These are phyloP conservation scores for Abelmoschus esculentus DNA, from an alignment of 345 rosid genomes.

Conservation along the genomic window DNA sequence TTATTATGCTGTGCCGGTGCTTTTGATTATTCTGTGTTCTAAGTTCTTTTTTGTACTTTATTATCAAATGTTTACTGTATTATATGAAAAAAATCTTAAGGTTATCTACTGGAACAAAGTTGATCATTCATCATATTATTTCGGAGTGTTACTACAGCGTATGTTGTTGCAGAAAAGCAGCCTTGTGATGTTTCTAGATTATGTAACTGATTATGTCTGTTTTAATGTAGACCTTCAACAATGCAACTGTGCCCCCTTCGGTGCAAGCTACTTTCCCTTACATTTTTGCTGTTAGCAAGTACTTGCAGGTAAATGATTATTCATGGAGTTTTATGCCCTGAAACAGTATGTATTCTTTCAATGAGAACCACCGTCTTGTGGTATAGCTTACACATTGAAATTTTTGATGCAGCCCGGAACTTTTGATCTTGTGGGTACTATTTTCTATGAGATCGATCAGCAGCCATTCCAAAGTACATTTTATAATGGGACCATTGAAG, in stretches of 20 bases:
- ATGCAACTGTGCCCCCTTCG: conserved; percentile 67
- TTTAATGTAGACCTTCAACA: conserved; percentile 60
- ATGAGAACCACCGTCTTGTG: neutral
- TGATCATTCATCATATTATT: neutral
- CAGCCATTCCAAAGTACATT: conserved; percentile 66
- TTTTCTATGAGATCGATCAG: conserved; percentile 72
- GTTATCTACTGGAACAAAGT: neutral
- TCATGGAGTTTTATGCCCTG: neutral
- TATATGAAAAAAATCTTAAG: conserved; percentile 1
- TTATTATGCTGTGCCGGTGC: neutral
- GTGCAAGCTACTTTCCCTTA: conserved; percentile 84
- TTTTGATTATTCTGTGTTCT: neutral
- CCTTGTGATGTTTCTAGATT: neutral
- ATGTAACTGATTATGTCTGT: neutral
- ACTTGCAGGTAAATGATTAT: conserved; percentile 50
- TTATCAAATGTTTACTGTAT: neutral
- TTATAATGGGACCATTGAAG: conserved; percentile 86
- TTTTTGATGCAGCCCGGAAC: conserved; percentile 55
- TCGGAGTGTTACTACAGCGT: conserved; percentile 7
- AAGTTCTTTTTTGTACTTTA: neutral
- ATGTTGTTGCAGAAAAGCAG: neutral
- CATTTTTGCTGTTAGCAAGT: conserved; percentile 79
- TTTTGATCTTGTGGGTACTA: conserved; percentile 84
- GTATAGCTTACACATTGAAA: neutral
- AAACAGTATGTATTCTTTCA: neutral